phyloP scores from a whole-genome alignment of 495 filamentous ascomycete species.

The Penicillium longicatenatum region DNA sequence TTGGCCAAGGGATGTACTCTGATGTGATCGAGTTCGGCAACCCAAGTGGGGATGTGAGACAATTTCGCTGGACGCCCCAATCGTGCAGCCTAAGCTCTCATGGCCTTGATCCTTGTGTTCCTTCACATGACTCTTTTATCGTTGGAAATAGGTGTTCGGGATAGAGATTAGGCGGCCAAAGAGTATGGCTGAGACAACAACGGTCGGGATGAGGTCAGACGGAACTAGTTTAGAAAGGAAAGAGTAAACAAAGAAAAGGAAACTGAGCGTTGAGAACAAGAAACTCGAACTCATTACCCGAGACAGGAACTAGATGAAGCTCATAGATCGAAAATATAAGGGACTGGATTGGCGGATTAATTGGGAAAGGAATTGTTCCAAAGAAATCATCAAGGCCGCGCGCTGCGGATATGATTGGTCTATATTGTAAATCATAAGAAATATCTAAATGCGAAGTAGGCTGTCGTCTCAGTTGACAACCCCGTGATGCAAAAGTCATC shows the following conservation, averaged over 20 bases:
- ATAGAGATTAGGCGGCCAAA: background rate
- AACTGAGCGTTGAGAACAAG: background rate
- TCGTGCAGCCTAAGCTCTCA: background rate
- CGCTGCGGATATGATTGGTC: too few relatives aligned
- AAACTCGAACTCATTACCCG: background rate
- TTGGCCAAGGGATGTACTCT: background rate
- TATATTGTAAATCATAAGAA: background rate
- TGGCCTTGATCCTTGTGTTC: background rate
- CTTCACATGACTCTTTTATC: background rate
- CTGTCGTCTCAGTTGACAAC: background rate
- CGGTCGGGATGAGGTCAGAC: background rate
- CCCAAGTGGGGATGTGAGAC: conserved; percentile 2
- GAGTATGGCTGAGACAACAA: background rate
- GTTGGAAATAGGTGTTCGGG: background rate
- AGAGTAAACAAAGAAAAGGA: background rate
- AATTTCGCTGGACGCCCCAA: background rate
- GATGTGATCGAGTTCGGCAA: background rate
- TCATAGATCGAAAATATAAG: too few relatives aligned
- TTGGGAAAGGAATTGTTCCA: too few relatives aligned
- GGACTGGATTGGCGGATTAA: too few relatives aligned
- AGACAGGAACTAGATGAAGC: background rate
- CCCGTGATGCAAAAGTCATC: background rate
- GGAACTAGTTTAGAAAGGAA: background rate
- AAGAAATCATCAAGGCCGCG: too few relatives aligned
- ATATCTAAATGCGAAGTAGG: background rate